Conservation (phyloP, 1,139 yeast species). For the Nakaseomyces delphensis region DNA sequence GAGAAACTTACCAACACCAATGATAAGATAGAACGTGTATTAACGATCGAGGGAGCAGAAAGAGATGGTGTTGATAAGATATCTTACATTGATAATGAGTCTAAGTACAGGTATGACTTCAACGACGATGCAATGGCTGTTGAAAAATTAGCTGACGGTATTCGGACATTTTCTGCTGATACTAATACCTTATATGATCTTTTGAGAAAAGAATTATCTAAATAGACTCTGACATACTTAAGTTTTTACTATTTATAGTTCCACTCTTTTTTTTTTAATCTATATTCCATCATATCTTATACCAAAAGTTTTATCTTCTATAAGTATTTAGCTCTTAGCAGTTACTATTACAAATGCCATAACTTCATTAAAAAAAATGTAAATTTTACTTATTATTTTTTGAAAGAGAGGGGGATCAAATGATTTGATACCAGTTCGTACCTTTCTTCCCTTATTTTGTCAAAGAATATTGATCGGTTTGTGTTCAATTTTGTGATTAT, state of each 20-base stretch:
- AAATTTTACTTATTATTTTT: too few species aligned
- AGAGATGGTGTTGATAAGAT: constrained; percentile 54
- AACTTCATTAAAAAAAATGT: not conserved
- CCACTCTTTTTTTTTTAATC: not conserved
- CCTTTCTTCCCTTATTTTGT: not conserved
- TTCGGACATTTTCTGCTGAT: constrained; percentile 92
- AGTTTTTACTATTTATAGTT: not conserved
- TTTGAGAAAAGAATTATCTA: constrained; percentile 40
- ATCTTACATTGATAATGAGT: constrained; percentile 72
- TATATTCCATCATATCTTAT: not conserved
- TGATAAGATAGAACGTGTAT: constrained; percentile 68
- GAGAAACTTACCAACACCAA: constrained; percentile 76
- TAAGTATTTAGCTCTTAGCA: not conserved
- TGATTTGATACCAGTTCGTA: not conserved
- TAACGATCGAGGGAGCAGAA: constrained; percentile 53
- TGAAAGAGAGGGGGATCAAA: not conserved
- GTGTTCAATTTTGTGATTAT: not conserved
- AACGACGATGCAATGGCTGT: constrained; percentile 98
- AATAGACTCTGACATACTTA: not conserved
- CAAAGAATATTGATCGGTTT: constrained; percentile 2
- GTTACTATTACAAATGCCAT: not conserved
- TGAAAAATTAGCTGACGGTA: constrained; percentile 94
- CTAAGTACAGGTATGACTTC: constrained; percentile 77
- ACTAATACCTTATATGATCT: constrained; percentile 69
- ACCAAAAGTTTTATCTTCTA: not conserved